Conservation (phyloP, 805 yeast genomes). For the Candida nonsorbophila region DNA sequence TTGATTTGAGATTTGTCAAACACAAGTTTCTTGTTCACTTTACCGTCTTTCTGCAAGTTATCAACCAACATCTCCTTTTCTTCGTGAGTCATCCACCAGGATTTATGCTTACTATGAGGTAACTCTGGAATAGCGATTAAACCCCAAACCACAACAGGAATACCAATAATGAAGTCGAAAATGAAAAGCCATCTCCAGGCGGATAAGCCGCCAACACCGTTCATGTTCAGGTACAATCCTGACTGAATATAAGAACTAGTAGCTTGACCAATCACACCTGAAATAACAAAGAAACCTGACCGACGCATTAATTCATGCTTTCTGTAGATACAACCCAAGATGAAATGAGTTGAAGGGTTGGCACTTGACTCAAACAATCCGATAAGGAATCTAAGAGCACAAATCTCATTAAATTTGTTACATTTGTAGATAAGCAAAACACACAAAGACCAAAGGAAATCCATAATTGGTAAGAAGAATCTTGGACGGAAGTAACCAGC, state of each 20-base stretch:
- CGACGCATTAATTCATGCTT: slow-evolving; percentile 15
- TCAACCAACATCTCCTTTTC: no score
- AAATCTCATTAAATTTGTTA: slow-evolving; percentile 1
- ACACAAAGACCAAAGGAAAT: slow-evolving; percentile 32
- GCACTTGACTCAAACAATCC: slow-evolving; percentile 22
- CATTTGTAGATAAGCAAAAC: slow-evolving; percentile 1
- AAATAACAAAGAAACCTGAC: slow-evolving; percentile 8
- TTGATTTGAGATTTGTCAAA: no score
- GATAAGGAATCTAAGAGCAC: slow-evolving; percentile 14
- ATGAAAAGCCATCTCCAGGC: slow-evolving; percentile 47
- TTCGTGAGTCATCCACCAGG: no score
- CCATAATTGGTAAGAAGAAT: slow-evolving; percentile 25
- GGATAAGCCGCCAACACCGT: slow-evolving; percentile 32
- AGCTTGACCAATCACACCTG: slow-evolving; percentile 8
- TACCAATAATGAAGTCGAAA: slow-evolving; percentile 24
- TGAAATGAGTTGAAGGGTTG: no score
- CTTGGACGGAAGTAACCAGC: slow-evolving; percentile 21
- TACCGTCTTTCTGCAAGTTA: no score
- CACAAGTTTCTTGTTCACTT: no score
- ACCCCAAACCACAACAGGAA: slow-evolving; percentile 32
- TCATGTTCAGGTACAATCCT: slow-evolving; percentile 17
- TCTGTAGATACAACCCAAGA: slow-evolving; percentile 18
- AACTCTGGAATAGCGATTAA: slow-evolving; percentile 47
- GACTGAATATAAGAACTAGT: slow-evolving; percentile 16
- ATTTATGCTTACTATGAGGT: no score